Evolutionary conservation across 495 filamentous ascomycete species (phyloP).

Genomic region (Amphirosellinia nigrospora): DNA sequence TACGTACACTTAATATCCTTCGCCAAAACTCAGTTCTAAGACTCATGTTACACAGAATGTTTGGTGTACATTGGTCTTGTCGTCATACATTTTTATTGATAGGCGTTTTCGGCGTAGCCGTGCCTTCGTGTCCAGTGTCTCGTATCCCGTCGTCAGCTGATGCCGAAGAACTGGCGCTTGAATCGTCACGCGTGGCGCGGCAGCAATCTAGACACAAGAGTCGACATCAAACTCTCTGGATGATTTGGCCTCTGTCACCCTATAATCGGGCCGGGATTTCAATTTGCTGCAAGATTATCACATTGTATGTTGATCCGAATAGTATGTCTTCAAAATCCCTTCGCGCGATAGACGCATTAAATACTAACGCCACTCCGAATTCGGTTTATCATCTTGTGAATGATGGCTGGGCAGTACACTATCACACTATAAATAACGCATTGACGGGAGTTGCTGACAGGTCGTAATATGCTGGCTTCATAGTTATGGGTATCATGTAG

Average conservation of each 20-base stretch:
- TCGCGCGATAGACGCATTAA: not conserved
- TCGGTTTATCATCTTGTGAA: too few species aligned
- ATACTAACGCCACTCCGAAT: not conserved
- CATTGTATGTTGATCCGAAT: not conserved
- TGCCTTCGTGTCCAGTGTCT: not conserved
- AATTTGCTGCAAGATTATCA: not conserved
- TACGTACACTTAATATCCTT: too few species aligned
- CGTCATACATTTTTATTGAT: not conserved
- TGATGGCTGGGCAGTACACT: too few species aligned
- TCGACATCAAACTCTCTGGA: not conserved
- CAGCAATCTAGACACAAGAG: not conserved
- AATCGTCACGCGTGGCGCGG: not conserved
- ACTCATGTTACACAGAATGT: too few species aligned
- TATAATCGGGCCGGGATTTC: too few species aligned
- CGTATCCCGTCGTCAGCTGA: not conserved
- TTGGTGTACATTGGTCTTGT: not conserved
- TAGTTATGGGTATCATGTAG: not conserved
- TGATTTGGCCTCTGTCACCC: too few species aligned
- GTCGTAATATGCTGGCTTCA: not conserved
- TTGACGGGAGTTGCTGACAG: too few species aligned
- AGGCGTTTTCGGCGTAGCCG: not conserved
- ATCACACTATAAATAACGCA: too few species aligned
- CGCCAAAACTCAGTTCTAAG: too few species aligned
- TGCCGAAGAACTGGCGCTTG: slow-evolving; percentile 1
- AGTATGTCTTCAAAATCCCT: not conserved